These are phyloP conservation scores for Ophidiomyces ophidiicola DNA, from an alignment of 2,329 filamentous ascomycete species.

Conservation along the genomic window DNA sequence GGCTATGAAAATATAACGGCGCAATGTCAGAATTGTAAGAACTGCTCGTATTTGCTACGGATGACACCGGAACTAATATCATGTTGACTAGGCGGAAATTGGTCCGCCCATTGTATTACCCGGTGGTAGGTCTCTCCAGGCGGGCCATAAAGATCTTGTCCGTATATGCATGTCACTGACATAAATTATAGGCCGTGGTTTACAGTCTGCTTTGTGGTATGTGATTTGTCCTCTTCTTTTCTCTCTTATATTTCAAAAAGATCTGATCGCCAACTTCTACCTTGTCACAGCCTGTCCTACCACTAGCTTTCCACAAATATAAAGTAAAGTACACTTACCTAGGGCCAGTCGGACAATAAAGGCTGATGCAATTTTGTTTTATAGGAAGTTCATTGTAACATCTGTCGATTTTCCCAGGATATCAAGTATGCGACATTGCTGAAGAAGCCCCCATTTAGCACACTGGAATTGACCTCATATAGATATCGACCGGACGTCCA, in stretches of 20 bases:
- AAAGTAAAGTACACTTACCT: constrained; percentile 37
- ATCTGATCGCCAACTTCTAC: neutral
- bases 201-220: constrained; percentile 26
- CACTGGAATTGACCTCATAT: neutral
- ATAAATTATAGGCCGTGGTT: constrained; percentile 22
- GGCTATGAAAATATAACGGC: constrained; percentile 27
- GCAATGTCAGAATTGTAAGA: constrained; percentile 27
- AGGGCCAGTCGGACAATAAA: neutral
- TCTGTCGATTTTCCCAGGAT: constrained; percentile 17
- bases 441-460: neutral
- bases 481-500: constrained; percentile 16
- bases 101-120: constrained; percentile 25
- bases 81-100: constrained; percentile 22
- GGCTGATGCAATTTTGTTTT: neutral
- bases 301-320: constrained; percentile 24
- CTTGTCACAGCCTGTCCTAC: constrained; percentile 21
- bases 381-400: constrained; percentile 17
- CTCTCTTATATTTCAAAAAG: neutral
- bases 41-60: neutral
- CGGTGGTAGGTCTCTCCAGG: constrained; percentile 19
- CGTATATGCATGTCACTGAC: neutral
- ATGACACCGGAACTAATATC: neutral
- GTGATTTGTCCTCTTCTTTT: neutral
- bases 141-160: neutral
- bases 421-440: constrained; percentile 12